These are phyloP conservation scores for Aspergillus ochraceoroseus DNA, from an alignment of 2,329 filamentous ascomycete species.

Conservation along the genomic window DNA sequence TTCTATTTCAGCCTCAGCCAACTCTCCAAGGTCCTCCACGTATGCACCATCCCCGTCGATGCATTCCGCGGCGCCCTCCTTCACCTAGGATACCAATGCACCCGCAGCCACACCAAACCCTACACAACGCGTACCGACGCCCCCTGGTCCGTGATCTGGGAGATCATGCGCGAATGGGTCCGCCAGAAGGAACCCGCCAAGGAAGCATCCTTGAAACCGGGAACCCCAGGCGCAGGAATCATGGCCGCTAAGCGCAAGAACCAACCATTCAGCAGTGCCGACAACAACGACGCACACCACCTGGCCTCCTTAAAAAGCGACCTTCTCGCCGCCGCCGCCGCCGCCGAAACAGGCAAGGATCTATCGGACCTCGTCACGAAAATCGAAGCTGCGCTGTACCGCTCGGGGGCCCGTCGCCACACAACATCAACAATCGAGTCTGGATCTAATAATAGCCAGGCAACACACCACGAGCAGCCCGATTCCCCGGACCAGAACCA, in stretches of 20 bases:
- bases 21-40: conserved; percentile 72
- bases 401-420: conserved; percentile 30
- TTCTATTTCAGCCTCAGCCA: conserved; percentile 80
- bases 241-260: conserved; percentile 51
- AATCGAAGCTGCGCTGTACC: conserved; percentile 45
- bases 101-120: conserved; percentile 80
- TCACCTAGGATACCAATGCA: conserved; percentile 73
- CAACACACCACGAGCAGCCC: too few relatives aligned
- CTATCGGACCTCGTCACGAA: conserved; percentile 39
- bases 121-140: conserved; percentile 93
- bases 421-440: too few relatives aligned
- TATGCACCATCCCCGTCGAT: conserved; percentile 71
- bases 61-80: conserved; percentile 74
- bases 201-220: conserved; percentile 62
- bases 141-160: conserved; percentile 84
- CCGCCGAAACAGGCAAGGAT: conserved; percentile 33
- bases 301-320: conserved; percentile 36
- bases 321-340: too few relatives aligned
- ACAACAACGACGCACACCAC: conserved; percentile 31
- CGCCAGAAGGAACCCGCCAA: conserved; percentile 75
- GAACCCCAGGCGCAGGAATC: conserved; percentile 68
- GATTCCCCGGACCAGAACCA: too few relatives aligned
- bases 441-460: conserved; percentile 21
- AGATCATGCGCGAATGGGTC: conserved; percentile 88
- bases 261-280: too few relatives aligned